Base-by-base conservation (phyloP, 2,329 filamentous ascomycete genomes). In the Malbranchea zuffiana region DNA sequence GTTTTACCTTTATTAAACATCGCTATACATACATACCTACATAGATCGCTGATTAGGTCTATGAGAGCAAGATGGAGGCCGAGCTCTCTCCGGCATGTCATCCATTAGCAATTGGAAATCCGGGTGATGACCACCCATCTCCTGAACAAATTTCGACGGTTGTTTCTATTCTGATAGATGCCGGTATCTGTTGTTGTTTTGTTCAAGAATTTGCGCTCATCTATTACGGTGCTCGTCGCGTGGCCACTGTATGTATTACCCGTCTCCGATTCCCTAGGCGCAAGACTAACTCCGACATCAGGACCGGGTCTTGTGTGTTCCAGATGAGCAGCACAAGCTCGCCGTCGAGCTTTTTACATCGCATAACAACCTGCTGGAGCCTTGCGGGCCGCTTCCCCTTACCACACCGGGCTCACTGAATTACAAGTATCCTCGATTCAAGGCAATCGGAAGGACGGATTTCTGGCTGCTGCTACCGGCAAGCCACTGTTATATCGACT, bases 371-470 rank as follows among this genome's bases (percentile, higher is more conserved):
- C 40, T 45, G 6, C 33, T 47, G 24, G 21, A 43, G 17, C 43
- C 44, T 16, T 47, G 43, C 32, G 43, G 31, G 15, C 33, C 38
- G 17, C 36, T 25, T 20, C 40, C 44, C 16, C 28, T 41, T 25
- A 29, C 8, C 6, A 35, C 10, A 4, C 35, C 42, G 10, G 10
- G 20, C 17, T 40, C 24, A 11, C 34, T 42, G 2, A 41, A 44
- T 13, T 40, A 44, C 33, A 40, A 40, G 15, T 47, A 45, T 24
- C 37, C 43, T 20, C 39, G 40, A 23, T 47, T 47, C 35, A 47
- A 47, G 24, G 38, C 36, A 1, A 39, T 41, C 13, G 42, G 44
- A n/a, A 32, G 37, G 20, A 40, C 24, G 11, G 30, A 31, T 19
- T 46, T 47, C 36, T 47, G 37, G 37, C 13, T 42, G 5, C 33